Evolutionary conservation across 148 eudicot genomes (phyloP), one percentile per base, ranked within the genome.

Genomic region (Chenopodium berlandieri): DNA sequence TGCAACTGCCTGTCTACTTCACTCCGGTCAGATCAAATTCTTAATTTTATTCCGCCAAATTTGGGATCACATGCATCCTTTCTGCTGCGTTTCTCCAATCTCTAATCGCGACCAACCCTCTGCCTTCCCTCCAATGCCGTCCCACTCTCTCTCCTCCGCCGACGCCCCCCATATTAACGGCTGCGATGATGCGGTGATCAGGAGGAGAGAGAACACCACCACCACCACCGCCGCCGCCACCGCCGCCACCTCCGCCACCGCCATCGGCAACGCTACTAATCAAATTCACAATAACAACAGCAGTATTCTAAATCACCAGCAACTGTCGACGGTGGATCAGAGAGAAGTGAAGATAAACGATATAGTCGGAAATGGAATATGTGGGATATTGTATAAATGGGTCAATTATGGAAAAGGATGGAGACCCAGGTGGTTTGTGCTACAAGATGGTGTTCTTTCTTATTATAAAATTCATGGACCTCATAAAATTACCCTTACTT

Each of bases 361-460:
- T 70, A 82, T 92, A 1, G 92, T 86, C 4, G 98, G 94, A 22
- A 90, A 87, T 78, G 97, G 95, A 1, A 89, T 94, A 4, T 88
- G 84, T 17, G 98, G 98, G 2, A 77, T 93, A 27, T 69, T 94
- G 58, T 84, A 93, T 77, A 94, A 94, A 73, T 94, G 98, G 98
- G 98, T 93, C 48, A 94, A 93, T 87, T 94, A 90, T 44, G 98
- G 98, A 2, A 94, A 90, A 69, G 95, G 98, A 0, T 94, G 98
- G 98, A 77, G 95, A 46, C 95, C 95, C 0, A 74, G 97, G 66
- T 94, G 97, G 98, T 94, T 94, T 73, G 90, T 91, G n/a, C 76
- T 94, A 14, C 94, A 91, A 62, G 98, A 94, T 25, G 98, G 98
- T 2, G 98, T 94, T 3, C 65, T 94, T 31, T 90, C 95, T 7